phyloP scores from a whole-genome alignment of 1,284 basidiomycete genomes.

The Coriolopsis trogii region DNA sequence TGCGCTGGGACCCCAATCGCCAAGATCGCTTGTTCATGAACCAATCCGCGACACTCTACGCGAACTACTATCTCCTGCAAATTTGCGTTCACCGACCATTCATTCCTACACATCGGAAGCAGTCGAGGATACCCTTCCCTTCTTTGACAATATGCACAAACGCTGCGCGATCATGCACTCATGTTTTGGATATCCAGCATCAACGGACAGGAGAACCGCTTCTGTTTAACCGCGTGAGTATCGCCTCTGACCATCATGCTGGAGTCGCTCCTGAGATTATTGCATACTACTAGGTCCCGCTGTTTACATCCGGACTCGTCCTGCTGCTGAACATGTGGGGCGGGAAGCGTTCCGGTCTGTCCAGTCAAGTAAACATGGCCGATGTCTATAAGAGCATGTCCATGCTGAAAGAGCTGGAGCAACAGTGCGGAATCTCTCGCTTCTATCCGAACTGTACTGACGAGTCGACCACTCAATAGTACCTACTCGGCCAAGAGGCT shows the following conservation, averaged over 20 bases:
- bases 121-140: slow-evolving; percentile 2
- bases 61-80: slow-evolving; percentile 56
- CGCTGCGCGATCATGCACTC: slow-evolving; percentile 9
- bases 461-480: background rate
- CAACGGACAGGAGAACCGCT: slow-evolving; percentile 25
- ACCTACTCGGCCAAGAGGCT: slow-evolving; percentile 3
- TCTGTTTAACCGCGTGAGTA: slow-evolving; percentile 7
- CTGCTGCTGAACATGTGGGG: slow-evolving; percentile 79
- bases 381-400: slow-evolving; percentile 75
- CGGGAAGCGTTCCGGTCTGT: slow-evolving; percentile 58
- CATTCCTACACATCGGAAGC: slow-evolving; percentile 46
- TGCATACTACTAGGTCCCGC: slow-evolving; percentile 38
- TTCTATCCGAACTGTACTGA: background rate
- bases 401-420: slow-evolving; percentile 55
- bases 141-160: slow-evolving; percentile 14
- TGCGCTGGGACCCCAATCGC: slow-evolving; percentile 60
- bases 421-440: slow-evolving; percentile 35
- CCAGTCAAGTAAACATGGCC: slow-evolving; percentile 55
- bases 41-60: slow-evolving; percentile 56
- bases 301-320: slow-evolving; percentile 69
- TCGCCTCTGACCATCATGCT: too few relatives aligned
- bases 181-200: slow-evolving; percentile 30
- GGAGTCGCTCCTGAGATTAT: too few relatives aligned
- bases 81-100: slow-evolving; percentile 66
- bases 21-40: slow-evolving; percentile 47